phyloP scores from a whole-genome alignment of 495 filamentous ascomycete species.

The Talaromyces proteolyticus region DNA sequence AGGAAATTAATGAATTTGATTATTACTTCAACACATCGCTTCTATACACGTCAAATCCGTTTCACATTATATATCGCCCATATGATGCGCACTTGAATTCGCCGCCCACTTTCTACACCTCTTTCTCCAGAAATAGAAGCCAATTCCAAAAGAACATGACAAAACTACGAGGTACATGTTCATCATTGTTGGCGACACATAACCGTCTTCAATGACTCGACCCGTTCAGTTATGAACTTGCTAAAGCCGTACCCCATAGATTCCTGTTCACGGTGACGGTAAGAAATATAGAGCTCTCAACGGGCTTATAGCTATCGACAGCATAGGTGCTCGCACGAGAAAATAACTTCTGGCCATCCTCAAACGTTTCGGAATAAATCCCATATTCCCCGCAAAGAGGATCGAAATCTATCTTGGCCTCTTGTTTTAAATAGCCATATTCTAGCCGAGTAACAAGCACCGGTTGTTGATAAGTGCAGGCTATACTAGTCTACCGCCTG shows the following conservation, averaged over 20 bases:
- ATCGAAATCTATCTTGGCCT: too few relatives aligned
- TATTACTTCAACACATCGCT: too few relatives aligned
- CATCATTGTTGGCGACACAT: conserved; percentile 42
- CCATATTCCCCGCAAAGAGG: too few relatives aligned
- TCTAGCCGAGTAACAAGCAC: too few relatives aligned
- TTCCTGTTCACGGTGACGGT: conserved; percentile 59
- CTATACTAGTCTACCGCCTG: too few relatives aligned
- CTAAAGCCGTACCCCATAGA: conserved; percentile 47
- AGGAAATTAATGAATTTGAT: too few relatives aligned
- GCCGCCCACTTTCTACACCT: conserved; percentile 47
- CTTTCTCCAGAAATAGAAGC: conserved; percentile 55
- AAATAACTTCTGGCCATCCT: too few relatives aligned
- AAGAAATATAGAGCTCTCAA: conserved; percentile 54
- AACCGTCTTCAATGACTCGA: conserved; percentile 23
- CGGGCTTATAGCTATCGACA: conserved; percentile 59
- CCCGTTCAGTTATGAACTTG: conserved; percentile 39
- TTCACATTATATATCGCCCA: conserved; percentile 19
- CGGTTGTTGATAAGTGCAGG: too few relatives aligned
- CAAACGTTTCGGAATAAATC: too few relatives aligned
- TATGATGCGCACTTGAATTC: conserved; percentile 47
- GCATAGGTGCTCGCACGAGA: conserved; percentile 38
- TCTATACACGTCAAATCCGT: too few relatives aligned
- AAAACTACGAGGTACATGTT: conserved; percentile 48
- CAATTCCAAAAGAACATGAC: conserved; percentile 45
- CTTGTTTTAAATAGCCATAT: too few relatives aligned